Evolutionary conservation across 1,139 yeast genomes (phyloP), one percentile per base, ranked within the genome.

Genomic region (Sugiyamaella japonica): DNA sequence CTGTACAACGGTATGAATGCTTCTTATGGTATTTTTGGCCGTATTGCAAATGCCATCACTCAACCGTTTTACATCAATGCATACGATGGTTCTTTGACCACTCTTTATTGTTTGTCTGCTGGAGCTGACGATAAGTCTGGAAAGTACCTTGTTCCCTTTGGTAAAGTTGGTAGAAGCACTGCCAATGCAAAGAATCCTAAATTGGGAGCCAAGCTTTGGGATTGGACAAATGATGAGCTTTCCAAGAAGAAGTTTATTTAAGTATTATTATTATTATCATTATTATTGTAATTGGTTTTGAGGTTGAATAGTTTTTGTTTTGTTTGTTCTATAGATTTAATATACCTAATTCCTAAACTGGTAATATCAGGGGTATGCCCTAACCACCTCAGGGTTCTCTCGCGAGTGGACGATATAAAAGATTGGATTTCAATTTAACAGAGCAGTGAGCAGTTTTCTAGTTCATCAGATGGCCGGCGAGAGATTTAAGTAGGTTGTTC

Each of bases 1-100:
- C 36, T 52, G 16, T 52, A 52, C 37, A 51, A 52, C 20, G 55
- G 55, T 8, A 52, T 52, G 39, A 52, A 52, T 34, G 16, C 12
- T 13, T 32, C 49, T 10, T 52, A 52, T 17, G 55, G 55, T n/a
- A 47, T 52, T 16, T 32, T 52, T 41, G 55, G 55, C 7, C 34
- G 44, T 8, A 37, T 52, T 20, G 43, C 48, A 34, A 52, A 52
- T 45, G 41, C 39, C 15, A n/a, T 52, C n/a, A 31, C 55, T 8
- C 48, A 52, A 20, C 55, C 55, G 1, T 36, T 52, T 9, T 52
- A 52, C 16, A 29, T 52, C 12, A 34, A 45, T 10, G 52, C 55
- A 12, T 29, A 41, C 12, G 34, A 42, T 17, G 55, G 55, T 29
- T 48, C 55, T 5, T 17, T 52, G 16, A 48, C 55, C 20, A 52